Conservation (phyloP, 2,329 filamentous ascomycete genomes). For the Neocucurbitaria cava region DNA sequence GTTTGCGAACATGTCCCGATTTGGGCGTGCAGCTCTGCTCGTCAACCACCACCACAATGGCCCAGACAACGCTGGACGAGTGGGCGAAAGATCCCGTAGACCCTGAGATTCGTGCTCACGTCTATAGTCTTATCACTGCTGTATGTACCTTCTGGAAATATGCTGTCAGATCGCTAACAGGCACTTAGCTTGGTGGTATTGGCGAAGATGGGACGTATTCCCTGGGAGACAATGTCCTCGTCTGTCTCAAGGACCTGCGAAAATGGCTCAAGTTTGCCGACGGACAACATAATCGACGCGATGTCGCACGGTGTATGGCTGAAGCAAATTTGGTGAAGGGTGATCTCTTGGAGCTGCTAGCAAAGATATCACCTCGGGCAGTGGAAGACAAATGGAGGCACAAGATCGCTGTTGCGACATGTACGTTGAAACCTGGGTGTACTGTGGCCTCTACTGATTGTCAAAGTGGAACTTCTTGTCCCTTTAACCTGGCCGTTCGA, state of each 20-base stretch:
- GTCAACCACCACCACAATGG: constrained; percentile 42
- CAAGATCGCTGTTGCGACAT: constrained; percentile 80
- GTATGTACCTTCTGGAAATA: constrained; percentile 60
- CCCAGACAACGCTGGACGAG: constrained; percentile 51
- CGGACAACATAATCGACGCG: constrained; percentile 90
- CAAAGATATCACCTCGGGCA: constrained; percentile 73
- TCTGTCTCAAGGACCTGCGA: constrained; percentile 90
- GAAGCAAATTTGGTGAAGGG: constrained; percentile 91
- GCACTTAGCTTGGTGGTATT: constrained; percentile 79
- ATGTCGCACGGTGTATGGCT: constrained; percentile 90
- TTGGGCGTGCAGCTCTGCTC: constrained; percentile 5
- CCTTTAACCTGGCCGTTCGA: constrained; percentile 95
- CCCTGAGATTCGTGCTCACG: constrained; percentile 89
- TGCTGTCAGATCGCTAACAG: constrained; percentile 15
- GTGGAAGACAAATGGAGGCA: constrained; percentile 77
- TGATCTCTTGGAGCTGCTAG: constrained; percentile 88
- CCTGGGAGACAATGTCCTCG: constrained; percentile 90
- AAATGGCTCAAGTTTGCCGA: constrained; percentile 96
- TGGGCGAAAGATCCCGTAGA: constrained; percentile 68
- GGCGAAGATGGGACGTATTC: constrained; percentile 84
- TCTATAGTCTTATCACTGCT: constrained; percentile 92
- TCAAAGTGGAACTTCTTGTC: constrained; percentile 79
- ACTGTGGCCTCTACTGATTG: constrained; percentile 20
- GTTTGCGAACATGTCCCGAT: constrained; percentile 21
- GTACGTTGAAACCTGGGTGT: constrained; percentile 44